A percentile compares a stretch with the other conserved stretches of the same genome.
phyloP scores from a whole-genome alignment of 2,329 filamentous ascomycete genomes.

The Parastagonospora nodorum region DNA sequence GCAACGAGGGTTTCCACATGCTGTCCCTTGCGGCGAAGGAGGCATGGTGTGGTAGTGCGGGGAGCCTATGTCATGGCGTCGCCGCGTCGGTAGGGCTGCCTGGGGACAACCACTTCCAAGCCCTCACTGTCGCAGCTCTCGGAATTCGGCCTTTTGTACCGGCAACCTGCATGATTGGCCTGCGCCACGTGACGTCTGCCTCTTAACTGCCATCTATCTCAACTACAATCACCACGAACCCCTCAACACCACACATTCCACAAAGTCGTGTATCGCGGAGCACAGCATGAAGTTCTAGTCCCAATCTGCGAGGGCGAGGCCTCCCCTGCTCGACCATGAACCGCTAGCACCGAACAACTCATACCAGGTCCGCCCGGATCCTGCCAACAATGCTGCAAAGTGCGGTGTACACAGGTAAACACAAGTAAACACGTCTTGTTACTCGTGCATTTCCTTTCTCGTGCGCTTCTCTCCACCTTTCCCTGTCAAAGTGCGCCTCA shows the following conservation, averaged over 20 bases:
- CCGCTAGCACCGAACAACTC: conserved; percentile 1
- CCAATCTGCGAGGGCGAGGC: background rate
- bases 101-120: conserved; percentile 24
- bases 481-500: no score
- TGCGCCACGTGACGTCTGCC: background rate
- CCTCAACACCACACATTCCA: background rate
- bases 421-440: background rate
- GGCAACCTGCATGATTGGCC: conserved; percentile 22
- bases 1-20: conserved; percentile 46
- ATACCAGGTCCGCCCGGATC: background rate
- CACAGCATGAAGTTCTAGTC: background rate
- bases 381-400: background rate
- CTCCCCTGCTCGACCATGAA: background rate
- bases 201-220: background rate
- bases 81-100: conserved; percentile 1
- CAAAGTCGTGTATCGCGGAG: background rate
- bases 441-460: background rate
- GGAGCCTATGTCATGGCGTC: conserved; percentile 39
- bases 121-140: conserved; percentile 16
- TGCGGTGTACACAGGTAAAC: background rate
- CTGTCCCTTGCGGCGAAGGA: conserved; percentile 38
- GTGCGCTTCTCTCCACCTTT: no score
- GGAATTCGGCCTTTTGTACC: conserved; percentile 17
- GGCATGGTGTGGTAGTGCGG: conserved; percentile 37
- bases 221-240: background rate